Conservation (phyloP, 768 basidiomycete species). For the Tubosaeta sp. region DNA sequence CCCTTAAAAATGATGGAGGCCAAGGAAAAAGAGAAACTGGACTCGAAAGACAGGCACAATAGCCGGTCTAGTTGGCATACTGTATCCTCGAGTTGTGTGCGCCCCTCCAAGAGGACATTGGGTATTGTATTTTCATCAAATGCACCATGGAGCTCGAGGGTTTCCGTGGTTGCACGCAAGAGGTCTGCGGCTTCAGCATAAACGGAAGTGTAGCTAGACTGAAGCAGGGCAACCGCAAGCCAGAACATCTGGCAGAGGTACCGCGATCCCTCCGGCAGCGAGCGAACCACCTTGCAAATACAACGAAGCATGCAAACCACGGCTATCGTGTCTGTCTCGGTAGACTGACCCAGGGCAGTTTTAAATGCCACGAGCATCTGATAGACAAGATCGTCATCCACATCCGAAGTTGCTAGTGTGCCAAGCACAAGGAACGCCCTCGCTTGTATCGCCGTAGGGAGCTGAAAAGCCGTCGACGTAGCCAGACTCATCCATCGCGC, state of each 20-base stretch:
- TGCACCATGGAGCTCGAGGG: conserved; percentile 54
- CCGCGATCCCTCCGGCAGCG: conserved; percentile 61
- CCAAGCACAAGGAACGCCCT: conserved; percentile 83
- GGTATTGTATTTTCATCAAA: conserved; percentile 55
- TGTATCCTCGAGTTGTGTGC: conserved; percentile 61
- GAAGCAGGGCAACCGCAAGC: conserved; percentile 80
- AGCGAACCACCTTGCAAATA: conserved; percentile 72
- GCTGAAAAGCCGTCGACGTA: conserved; percentile 85
- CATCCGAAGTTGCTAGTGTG: conserved; percentile 74
- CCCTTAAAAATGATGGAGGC: conserved; percentile 86
- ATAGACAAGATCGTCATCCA: conserved; percentile 91
- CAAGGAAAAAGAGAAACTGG: conserved; percentile 76
- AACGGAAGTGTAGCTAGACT: conserved; percentile 69
- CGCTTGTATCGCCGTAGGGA: conserved; percentile 82
- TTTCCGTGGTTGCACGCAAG: conserved; percentile 59
- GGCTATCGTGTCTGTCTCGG: conserved; percentile 63
- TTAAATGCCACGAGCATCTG: conserved; percentile 89
- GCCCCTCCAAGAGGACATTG: conserved; percentile 57
- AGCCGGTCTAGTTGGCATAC: conserved; percentile 69
- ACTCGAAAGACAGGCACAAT: conserved; percentile 72
- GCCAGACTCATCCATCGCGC: conserved; percentile 92
- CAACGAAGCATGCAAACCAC: conserved; percentile 88
- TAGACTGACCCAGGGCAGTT: conserved; percentile 62
- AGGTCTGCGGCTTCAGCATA: conserved; percentile 68
- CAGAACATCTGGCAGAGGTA: conserved; percentile 79